These are phyloP conservation scores for Amoebophrya sp. DNA, from an alignment of 169 alveolate species.

Conservation along the genomic window DNA sequence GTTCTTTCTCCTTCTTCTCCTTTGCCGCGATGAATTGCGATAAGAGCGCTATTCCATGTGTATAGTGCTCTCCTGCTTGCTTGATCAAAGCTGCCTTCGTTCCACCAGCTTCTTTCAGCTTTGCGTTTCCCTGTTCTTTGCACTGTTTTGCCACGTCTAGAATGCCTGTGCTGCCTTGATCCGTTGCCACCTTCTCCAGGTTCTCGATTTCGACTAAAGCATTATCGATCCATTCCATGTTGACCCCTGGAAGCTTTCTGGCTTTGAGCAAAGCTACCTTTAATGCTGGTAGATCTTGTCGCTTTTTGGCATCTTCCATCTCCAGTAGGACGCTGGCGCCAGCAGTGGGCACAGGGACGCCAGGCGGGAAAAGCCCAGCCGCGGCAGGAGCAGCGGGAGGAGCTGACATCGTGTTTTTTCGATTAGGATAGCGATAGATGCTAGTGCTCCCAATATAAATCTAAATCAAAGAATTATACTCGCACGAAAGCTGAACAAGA, in stretches of 20 bases:
- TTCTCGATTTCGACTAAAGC: neutral
- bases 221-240: neutral
- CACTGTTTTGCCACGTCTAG: neutral
- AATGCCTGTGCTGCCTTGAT: neutral
- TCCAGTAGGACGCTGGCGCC: neutral
- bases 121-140: neutral
- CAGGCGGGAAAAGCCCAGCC: neutral
- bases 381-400: neutral
- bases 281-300: neutral
- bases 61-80: conserved; percentile 4
- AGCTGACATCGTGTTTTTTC: neutral
- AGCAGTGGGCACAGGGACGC: neutral
- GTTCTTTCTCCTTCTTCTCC: neutral
- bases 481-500: too few relatives aligned
- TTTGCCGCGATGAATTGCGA: neutral
- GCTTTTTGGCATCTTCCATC: neutral
- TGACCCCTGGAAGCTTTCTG: neutral
- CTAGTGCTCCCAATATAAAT: too few relatives aligned
- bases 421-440: too few relatives aligned
- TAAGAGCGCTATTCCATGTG: neutral
- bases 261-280: neutral
- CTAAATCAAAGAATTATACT: too few relatives aligned
- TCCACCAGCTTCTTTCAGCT: neutral
- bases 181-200: neutral
- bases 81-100: neutral